Conservation (phyloP, 225 moss, liverwort and hornwort species). For the Physcomitrium patens region DNA sequence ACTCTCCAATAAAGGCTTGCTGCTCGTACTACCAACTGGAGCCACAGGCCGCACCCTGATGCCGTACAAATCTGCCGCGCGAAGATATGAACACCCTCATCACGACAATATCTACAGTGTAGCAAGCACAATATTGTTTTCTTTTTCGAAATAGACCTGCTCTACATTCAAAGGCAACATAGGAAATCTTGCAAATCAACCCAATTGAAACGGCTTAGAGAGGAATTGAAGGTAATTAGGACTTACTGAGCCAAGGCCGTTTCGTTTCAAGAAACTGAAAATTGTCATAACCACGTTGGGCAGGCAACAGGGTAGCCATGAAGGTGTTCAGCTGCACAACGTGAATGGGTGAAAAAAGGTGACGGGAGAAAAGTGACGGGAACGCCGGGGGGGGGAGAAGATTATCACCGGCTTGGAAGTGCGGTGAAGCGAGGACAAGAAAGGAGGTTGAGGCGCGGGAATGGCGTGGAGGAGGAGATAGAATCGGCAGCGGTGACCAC, state of each 20-base stretch:
- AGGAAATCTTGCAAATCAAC: background rate
- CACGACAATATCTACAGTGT: background rate
- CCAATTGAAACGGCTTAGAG: background rate
- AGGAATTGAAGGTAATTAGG: background rate
- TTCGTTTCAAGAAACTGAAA: slow-evolving; percentile 75
- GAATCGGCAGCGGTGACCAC: slow-evolving; percentile 8
- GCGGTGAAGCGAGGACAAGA: background rate
- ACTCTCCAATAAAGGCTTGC: slow-evolving; percentile 69
- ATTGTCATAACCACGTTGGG: slow-evolving; percentile 47
- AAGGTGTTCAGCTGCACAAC: background rate
- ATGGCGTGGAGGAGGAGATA: background rate
- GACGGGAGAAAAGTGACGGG: background rate
- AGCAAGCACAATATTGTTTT: background rate
- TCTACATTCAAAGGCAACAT: slow-evolving; percentile 6
- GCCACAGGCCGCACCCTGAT: slow-evolving; percentile 91
- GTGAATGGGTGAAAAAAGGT: background rate
- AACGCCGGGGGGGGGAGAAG: background rate
- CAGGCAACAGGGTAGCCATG: slow-evolving; percentile 55
- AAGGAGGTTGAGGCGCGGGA: background rate
- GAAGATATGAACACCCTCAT: slow-evolving; percentile 28
- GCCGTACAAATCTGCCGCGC: slow-evolving; percentile 83
- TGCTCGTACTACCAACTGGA: slow-evolving; percentile 88
- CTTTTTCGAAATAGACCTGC: background rate
- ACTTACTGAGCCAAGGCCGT: slow-evolving; percentile 95
- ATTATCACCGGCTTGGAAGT: slow-evolving; percentile 3